Base-by-base conservation (phyloP, 2,329 filamentous ascomycete genomes). In the Scedosporium dehoogii region DNA sequence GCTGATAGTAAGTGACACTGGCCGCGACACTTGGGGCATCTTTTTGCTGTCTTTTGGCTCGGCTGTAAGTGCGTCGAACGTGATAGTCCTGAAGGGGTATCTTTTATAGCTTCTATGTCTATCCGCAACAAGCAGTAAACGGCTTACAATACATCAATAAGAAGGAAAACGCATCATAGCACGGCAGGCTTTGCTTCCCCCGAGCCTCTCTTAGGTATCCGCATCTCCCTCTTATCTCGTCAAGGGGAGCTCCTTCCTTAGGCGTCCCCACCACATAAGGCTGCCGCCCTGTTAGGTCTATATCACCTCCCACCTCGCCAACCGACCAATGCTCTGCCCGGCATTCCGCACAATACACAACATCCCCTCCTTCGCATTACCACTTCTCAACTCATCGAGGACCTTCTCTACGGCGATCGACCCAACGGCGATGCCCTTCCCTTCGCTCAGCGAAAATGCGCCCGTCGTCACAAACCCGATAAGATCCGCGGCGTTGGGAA, bases 391-490 rank as follows among this genome's bases (percentile, higher is more conserved):
- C 2, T 68, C 71, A 0, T 62, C 74, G 3, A 82, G 63, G 1
- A 89, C 80, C 71, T 80, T 87, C 4, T 78, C 77, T 0, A 87
- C 76, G 14, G 85, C 77, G 27, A 97, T 70, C 59, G 83, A 87
- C 0, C 89, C 94, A 64, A 97, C 80, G 0, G 87, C 93, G 16
- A 85, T 86, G 0, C 88, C 90, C 66, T 81, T 83, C 0, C 93
- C 94, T 66, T 89, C 85, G 2, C 85, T 83, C 1, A 97, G 81
- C 69, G 88, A 92, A 72, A 88, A 96, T 59, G 90, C 88, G 0
- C 93, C 94, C 1, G 88, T 89, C 2, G 92, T 97, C 25, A 97
- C 87, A 71, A 96, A 99, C 0, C 94, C 94, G 59, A 97, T 84
- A 12, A 97, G 79, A 71, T 97, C 90, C 23, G 83, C 79, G 65